Conservation (phyloP, 2,329 filamentous ascomycete species). For the Microdochium bolleyi region DNA sequence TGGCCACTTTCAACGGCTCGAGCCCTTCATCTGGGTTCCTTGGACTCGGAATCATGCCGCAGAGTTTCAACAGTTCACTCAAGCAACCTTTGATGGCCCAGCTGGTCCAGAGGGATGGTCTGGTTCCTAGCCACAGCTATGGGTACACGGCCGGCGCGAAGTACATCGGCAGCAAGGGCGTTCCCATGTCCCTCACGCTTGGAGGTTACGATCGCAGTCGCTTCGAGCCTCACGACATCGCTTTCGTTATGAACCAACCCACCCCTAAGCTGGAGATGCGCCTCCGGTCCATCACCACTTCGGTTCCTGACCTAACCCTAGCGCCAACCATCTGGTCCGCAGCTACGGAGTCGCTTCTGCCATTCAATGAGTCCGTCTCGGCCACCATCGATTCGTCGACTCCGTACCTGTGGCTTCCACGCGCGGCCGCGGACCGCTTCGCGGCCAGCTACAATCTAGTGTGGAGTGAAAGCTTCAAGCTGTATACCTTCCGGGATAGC, state of each 20-base stretch:
- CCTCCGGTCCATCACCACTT: conserved; percentile 47
- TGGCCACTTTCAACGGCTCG: conserved; percentile 47
- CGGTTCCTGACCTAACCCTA: conserved; percentile 20
- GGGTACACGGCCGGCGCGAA: conserved; percentile 70
- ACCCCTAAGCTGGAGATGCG: conserved; percentile 50
- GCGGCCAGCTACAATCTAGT: conserved; percentile 55
- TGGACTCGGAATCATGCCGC: conserved; percentile 46
- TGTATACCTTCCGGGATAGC: conserved; percentile 56
- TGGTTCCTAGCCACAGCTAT: conserved; percentile 65
- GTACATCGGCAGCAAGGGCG: conserved; percentile 37
- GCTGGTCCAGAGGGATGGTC: conserved; percentile 48
- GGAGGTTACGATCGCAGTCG: conserved; percentile 63
- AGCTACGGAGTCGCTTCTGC: conserved; percentile 26
- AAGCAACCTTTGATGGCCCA: conserved; percentile 45
- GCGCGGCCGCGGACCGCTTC: conserved; percentile 53
- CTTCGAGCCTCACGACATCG: conserved; percentile 50
- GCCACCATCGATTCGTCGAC: conserved; percentile 57
- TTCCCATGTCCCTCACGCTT: conserved; percentile 53
- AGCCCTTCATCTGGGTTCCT: conserved; percentile 46
- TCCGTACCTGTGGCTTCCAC: conserved; percentile 56
- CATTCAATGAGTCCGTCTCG: conserved; percentile 37
- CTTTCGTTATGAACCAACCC: conserved; percentile 48
- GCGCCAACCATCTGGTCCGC: conserved; percentile 30
- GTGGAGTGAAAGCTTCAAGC: conserved; percentile 53
- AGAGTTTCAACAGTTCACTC: conserved; percentile 40